Conservation (phyloP, 495 filamentous ascomycete species). For the Podospora appendiculata region DNA sequence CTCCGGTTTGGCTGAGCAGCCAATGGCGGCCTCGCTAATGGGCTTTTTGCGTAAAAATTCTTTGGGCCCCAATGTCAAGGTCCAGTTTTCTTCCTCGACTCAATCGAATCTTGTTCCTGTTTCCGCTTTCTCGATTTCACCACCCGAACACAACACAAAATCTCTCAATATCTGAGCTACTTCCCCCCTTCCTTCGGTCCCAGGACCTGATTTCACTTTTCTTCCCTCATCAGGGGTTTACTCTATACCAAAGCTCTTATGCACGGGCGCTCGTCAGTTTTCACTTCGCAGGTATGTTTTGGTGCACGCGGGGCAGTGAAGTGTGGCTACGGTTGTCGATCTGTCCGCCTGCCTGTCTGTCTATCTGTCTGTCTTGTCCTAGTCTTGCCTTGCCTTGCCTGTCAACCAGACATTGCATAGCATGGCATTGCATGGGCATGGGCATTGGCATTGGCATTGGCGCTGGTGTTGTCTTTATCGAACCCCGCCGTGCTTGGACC, state of each 20-base stretch:
- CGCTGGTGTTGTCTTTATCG: not conserved
- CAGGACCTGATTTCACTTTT: slow-evolving; percentile 7
- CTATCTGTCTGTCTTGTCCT: not conserved
- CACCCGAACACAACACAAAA: no score
- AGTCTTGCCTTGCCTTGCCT: not conserved
- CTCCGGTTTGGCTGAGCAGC: not conserved
- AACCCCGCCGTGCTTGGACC: not conserved
- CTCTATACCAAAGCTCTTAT: slow-evolving; percentile 61
- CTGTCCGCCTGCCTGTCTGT: not conserved
- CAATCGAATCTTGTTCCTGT: not conserved
- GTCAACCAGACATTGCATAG: not conserved
- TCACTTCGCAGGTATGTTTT: slow-evolving; percentile 83
- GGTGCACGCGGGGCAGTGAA: not conserved
- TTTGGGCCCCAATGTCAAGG: slow-evolving; percentile 10
- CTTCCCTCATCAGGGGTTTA: slow-evolving; percentile 13
- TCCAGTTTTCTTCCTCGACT: slow-evolving; percentile 7
- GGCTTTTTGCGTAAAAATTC: slow-evolving; percentile 2
- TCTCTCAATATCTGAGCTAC: no score
- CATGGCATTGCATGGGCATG: not conserved
- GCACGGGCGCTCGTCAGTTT: slow-evolving; percentile 87
- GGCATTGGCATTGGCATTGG: not conserved
- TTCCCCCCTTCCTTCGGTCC: not conserved
- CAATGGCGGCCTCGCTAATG: slow-evolving; percentile 7
- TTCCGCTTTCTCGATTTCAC: slow-evolving; percentile 6
- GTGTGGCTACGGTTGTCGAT: not conserved